Evolutionary conservation across 345 rosid genomes (phyloP).

Genomic region (Lepidium aucheri): DNA sequence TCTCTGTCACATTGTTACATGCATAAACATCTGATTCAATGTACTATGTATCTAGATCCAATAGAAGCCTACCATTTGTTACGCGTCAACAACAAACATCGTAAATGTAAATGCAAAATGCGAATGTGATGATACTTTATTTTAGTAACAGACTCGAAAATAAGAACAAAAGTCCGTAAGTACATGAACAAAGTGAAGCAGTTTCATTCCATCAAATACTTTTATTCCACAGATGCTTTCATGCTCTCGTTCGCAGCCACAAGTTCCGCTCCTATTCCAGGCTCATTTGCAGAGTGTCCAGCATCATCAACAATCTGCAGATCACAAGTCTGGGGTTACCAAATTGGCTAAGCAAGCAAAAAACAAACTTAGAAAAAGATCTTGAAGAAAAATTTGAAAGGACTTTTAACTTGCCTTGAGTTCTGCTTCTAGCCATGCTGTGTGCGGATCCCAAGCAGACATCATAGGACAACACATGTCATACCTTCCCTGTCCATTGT

Average conservation of each 20-base stretch:
- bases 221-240: constrained; percentile 31
- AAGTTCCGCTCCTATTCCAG: constrained; percentile 79
- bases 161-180: background rate
- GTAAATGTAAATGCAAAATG: background rate
- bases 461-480: constrained; percentile 94
- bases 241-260: constrained; percentile 79
- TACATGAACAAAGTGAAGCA: background rate
- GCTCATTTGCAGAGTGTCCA: constrained; percentile 95
- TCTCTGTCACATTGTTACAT: constrained; percentile 10
- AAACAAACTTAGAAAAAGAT: background rate
- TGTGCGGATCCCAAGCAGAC: constrained; percentile 99
- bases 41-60: background rate
- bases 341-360: background rate
- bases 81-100: background rate
- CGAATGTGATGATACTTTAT: background rate
- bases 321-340: background rate
- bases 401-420: constrained; percentile 45
- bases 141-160: background rate
- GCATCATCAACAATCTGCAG: constrained; percentile 72
- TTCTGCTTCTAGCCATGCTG: constrained; percentile 93
- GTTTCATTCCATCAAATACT: background rate
- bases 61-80: background rate
- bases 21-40: background rate
- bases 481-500: constrained; percentile 79
- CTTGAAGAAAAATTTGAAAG: background rate